These are phyloP conservation scores for Biscutella laevigata DNA, from an alignment of 441 rosid genomes.

Conservation along the genomic window DNA sequence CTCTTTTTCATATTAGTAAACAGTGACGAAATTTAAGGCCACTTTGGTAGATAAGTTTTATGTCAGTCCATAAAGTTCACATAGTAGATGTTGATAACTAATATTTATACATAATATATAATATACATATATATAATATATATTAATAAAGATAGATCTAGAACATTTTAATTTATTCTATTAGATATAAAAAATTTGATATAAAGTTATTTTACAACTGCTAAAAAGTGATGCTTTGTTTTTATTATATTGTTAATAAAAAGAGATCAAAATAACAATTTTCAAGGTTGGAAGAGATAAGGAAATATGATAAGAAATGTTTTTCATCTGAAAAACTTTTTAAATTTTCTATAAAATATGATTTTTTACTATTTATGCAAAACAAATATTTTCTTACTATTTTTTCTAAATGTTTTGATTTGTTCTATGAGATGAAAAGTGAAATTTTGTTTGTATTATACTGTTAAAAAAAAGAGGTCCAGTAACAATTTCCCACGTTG, in stretches of 20 bases:
- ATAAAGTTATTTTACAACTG: not conserved
- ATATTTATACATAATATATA: no score
- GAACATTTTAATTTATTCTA: slow-evolving; percentile 1
- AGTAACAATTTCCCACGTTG: no score
- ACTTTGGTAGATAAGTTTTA: slow-evolving; percentile 4
- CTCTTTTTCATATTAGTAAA: no score
- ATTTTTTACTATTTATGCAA: no score
- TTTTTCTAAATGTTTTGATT: no score
- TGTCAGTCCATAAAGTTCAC: slow-evolving; percentile 20
- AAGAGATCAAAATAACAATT: slow-evolving; percentile 24
- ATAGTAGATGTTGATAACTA: not conserved
- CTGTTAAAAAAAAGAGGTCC: no score
- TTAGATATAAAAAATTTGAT: slow-evolving; percentile 11
- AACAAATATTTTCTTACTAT: no score
- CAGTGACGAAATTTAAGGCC: slow-evolving; percentile 21
- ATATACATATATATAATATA: not conserved
- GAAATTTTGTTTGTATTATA: no score
- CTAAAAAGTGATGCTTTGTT: not conserved
- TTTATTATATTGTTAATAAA: not conserved
- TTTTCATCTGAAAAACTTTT: not conserved
- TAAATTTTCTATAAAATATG: no score
- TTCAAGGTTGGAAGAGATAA: slow-evolving; percentile 20
- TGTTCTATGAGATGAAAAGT: no score
- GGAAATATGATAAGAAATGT: slow-evolving; percentile 9
- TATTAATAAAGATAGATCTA: slow-evolving; percentile 3